Base-by-base conservation (phyloP, 2,329 filamentous ascomycete species). In the Lecanicillium sp. region DNA sequence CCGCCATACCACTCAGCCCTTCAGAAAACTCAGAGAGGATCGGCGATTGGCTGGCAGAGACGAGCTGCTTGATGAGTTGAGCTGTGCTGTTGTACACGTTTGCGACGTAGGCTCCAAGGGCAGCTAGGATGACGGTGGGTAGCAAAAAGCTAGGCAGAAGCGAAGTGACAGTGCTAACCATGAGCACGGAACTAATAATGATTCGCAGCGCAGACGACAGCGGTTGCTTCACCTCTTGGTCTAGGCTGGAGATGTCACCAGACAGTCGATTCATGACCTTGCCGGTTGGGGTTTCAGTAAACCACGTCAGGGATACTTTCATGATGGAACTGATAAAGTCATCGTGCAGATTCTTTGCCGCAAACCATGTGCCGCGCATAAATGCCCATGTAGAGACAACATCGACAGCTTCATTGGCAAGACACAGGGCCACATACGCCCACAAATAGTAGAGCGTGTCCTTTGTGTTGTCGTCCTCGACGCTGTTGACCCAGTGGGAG, bases 1-100 rank as follows among this genome's bases (percentile, higher is more conserved):
- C 58, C 6, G 66, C 51, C 15, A 73, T 56, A 1, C 71, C 71
- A 5, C 68, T 61, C 2, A 74, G 54, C 1, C 67, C 72, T 39
- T 74, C 70, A 2, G 68, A 65, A 41, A 76, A 77, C 40, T 74
- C 71, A 1, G 72, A 70, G 48, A 76, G 76, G 2, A 78, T 61
- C 11, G 74, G 73, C 1, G 71, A 74, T 39, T 68, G 65, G 1
- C 66, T 58, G 6, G 66, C 62, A 0, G 68, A 69, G 4, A 58
- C 53, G 3, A 71, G 56, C 2, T 65, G 55, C 47, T 67, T 69
- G 37, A 71, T 55, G 8, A 63, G 59, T 13, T 70, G 60, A 8
- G 64, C 66, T 2, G 65, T 67, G 4, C 68, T 60, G 1, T 69
- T 70, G 48, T 72, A 72, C 53, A 71, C 62, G 43, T 71, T 67